These are phyloP conservation scores for Hanseniaspora mollemarum DNA, from an alignment of 805 yeast genomes.

Conservation along the genomic window DNA sequence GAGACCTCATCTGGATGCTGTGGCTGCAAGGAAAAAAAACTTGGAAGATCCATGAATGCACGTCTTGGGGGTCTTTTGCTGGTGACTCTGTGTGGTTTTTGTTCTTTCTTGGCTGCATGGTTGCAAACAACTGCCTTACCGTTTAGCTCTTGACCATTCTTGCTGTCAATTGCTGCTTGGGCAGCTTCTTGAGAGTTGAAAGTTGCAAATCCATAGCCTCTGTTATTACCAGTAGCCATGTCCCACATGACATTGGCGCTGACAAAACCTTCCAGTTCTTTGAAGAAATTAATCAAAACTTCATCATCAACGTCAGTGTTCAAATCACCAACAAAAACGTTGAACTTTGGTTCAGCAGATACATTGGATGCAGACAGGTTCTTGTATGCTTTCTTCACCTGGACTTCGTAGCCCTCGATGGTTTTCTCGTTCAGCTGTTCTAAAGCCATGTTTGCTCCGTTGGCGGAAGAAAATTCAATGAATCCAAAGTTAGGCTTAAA, in stretches of 20 bases:
- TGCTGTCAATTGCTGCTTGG: conserved; percentile 54
- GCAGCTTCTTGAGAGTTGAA: conserved; percentile 60
- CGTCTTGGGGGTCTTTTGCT: conserved; percentile 21
- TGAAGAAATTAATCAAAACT: conserved; percentile 45
- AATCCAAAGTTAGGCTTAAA: conserved; percentile 54
- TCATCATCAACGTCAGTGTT: conserved; percentile 77
- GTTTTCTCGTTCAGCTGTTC: conserved; percentile 48
- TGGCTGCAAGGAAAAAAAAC: conserved; percentile 17
- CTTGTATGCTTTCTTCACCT: conserved; percentile 75
- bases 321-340: conserved; percentile 78
- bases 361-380: conserved; percentile 46
- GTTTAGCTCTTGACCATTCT: conserved; percentile 62
- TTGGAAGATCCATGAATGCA: conserved; percentile 17
- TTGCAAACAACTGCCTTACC: conserved; percentile 74
- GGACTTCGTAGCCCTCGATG: conserved; percentile 45
- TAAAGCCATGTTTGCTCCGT: conserved; percentile 52
- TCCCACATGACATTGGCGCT: conserved; percentile 97
- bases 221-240: conserved; percentile 81
- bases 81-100: conserved; percentile 23
- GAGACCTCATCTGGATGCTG: conserved; percentile 18
- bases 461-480: conserved; percentile 53
- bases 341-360: conserved; percentile 42
- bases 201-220: conserved; percentile 86
- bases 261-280: conserved; percentile 45
- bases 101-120: conserved; percentile 63